Conservation (phyloP, 2,329 filamentous ascomycete genomes). For the Sporothrix brasiliensis region DNA sequence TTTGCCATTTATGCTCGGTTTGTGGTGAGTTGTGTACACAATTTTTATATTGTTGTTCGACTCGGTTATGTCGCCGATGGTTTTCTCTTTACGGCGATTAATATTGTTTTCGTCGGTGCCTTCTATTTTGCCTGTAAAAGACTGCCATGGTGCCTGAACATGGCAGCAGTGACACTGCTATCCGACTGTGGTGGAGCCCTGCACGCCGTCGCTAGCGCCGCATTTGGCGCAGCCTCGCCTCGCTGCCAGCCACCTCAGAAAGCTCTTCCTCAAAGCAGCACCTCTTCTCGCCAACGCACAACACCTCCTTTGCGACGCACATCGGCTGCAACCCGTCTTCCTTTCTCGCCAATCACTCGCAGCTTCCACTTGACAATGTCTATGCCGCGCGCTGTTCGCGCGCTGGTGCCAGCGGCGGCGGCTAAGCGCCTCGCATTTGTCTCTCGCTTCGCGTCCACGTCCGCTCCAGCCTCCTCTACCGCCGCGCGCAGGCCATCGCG, state of each 20-base stretch:
- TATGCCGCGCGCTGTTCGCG: slow-evolving; percentile 13
- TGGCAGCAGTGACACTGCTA: not conserved
- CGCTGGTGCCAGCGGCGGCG: slow-evolving; percentile 20
- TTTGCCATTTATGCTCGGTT: not conserved
- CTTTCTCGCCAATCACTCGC: not conserved
- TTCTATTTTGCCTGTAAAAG: not conserved
- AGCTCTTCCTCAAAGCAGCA: not conserved
- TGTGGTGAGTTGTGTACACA: not conserved
- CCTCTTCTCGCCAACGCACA: not conserved
- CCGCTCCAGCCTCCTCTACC: not conserved
- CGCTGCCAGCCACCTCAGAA: not conserved
- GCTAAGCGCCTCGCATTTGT: slow-evolving; percentile 32
- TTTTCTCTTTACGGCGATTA: not conserved
- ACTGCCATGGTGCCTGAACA: not conserved
- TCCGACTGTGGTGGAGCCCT: not conserved
- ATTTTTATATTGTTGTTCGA: not conserved
- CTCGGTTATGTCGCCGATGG: too few relatives aligned
- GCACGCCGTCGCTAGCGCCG: not conserved
- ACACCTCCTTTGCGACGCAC: too few relatives aligned
- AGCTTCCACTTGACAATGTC: slow-evolving; percentile 26
- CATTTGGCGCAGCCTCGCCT: not conserved
- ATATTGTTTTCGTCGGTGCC: not conserved
- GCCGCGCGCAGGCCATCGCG: slow-evolving; percentile 2
- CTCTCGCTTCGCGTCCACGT: not conserved
- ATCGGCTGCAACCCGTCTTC: too few relatives aligned